Base-by-base conservation (phyloP, 2,329 filamentous ascomycete species). In the Epichloe sibirici region DNA sequence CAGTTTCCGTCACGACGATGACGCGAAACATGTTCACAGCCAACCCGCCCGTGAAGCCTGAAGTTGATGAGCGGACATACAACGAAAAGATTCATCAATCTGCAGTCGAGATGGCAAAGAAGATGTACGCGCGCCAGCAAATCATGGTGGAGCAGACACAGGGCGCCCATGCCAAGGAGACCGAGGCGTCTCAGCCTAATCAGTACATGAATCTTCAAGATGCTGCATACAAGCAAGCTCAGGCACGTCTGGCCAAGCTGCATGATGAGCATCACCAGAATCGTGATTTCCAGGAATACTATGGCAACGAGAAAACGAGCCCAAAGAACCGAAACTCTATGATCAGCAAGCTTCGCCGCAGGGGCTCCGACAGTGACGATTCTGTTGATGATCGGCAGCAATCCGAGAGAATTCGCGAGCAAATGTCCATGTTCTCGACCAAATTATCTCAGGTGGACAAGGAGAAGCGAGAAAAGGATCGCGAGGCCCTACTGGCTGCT, bases 101-200 rank as follows among this genome's bases (percentile, higher is more conserved):
- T 21, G 89, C 90, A 2, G 74, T 95, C 3, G 88, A 86, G 11
- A 95, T 96, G 89, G 90, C 90, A 6, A 86, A 85, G 67, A 81
- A 85, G 59, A 91, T 95, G 82, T 95, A 90, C 63, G 79, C 74
- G 11, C 73, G 80, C 37, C 83, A 89, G 59, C 81, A 88, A 56
- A 79, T 77, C 55, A 76, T 76, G 55, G 72, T 78, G 1, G 77
- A 82, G 6, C 71, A 75, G 55, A 68, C 72, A 34, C 73, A 70
- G 57, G 71, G 71, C 50, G 62, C 62, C 1, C 66, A 74, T 11
- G 65, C 59, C 13, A 64, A 63, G 7, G 62, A 63, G 9, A 48
- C 55, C 12, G 61, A 69, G 55, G 58, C 65, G 2, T 40, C 55
- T 5, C 75, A 79, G 52, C 70, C 82, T 6, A 78, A 77, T 61